Percentiles rank a stretch among this genome's conserved stretches.
These are phyloP conservation scores for Cystobasidium slooffiae DNA, from an alignment of 1,284 basidiomycete genomes.

Conservation along the genomic window DNA sequence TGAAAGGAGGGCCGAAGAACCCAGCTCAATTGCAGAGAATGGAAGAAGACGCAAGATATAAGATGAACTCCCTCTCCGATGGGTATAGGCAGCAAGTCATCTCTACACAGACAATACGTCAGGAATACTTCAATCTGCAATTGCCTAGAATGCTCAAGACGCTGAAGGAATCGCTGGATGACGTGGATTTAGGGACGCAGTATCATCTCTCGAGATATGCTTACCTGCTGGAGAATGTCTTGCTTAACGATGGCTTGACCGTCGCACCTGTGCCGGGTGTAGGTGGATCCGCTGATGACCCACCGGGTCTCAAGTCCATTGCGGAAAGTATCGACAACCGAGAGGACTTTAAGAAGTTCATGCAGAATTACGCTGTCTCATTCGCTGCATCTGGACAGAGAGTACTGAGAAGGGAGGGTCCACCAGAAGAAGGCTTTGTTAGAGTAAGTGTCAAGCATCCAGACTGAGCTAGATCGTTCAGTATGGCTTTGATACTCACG, in stretches of 20 bases:
- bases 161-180: conserved; percentile 94
- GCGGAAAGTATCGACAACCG: conserved; percentile 93
- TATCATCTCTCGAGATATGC: conserved; percentile 95
- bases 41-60: conserved; percentile 87
- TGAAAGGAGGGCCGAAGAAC: conserved; percentile 87
- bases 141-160: conserved; percentile 90
- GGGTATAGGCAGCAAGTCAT: conserved; percentile 88
- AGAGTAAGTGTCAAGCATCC: conserved; percentile 26
- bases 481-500: background rate
- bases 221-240: conserved; percentile 87
- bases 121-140: conserved; percentile 98
- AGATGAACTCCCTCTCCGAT: conserved; percentile 85
- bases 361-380: conserved; percentile 91
- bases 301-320: conserved; percentile 78
- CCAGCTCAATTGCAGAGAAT: conserved; percentile 88
- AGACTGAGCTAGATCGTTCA: too few species aligned
- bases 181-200: conserved; percentile 94
- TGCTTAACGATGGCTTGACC: conserved; percentile 83
- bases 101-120: conserved; percentile 84
- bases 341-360: conserved; percentile 90
- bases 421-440: conserved; percentile 57
- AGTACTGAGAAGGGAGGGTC: conserved; percentile 56
- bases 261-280: conserved; percentile 64
- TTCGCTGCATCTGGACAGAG: conserved; percentile 65
- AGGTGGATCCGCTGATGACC: conserved; percentile 63